These are phyloP conservation scores for Oxyria digyna DNA, from an alignment of 148 eudicot species.

Conservation along the genomic window DNA sequence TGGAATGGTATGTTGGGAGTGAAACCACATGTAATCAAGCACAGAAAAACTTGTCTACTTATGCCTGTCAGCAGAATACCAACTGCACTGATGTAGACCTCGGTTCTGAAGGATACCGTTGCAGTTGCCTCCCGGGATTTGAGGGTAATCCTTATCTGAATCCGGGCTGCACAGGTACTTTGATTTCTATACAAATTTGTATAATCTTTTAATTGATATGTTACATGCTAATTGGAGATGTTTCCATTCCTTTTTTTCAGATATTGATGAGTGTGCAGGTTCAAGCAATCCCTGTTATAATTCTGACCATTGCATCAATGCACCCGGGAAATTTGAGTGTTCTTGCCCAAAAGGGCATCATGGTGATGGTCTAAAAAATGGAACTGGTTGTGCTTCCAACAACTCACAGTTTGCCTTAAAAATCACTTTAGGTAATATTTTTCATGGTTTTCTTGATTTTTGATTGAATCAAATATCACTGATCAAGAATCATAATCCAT, in stretches of 20 bases:
- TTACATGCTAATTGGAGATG: background rate
- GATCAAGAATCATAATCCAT: background rate
- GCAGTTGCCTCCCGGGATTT: slow-evolving; percentile 29
- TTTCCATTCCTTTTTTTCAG: slow-evolving; percentile 3
- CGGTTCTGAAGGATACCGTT: slow-evolving; percentile 25
- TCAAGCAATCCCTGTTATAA: slow-evolving; percentile 14
- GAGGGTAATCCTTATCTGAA: slow-evolving; percentile 38
- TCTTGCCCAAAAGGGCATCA: slow-evolving; percentile 22
- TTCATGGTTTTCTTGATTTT: background rate
- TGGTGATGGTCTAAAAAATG: slow-evolving; percentile 23
- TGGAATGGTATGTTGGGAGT: slow-evolving; percentile 16
- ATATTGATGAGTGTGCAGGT: slow-evolving; percentile 26
- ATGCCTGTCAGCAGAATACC: slow-evolving; percentile 27
- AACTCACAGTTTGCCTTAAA: slow-evolving; percentile 3
- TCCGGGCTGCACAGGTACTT: slow-evolving; percentile 27
- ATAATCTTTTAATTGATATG: too few species aligned
- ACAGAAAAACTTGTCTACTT: slow-evolving; percentile 10
- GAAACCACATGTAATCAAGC: slow-evolving; percentile 19
- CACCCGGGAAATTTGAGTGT: slow-evolving; percentile 19
- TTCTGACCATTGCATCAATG: slow-evolving; percentile 14
- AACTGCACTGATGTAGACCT: slow-evolving; percentile 18
- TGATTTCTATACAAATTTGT: too few species aligned
- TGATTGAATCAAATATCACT: background rate
- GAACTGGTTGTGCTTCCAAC: slow-evolving; percentile 12
- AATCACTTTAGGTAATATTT: slow-evolving; percentile 17